Conservation (phyloP, 169 alveolate genomes). For the Plasmodium coatneyi region DNA sequence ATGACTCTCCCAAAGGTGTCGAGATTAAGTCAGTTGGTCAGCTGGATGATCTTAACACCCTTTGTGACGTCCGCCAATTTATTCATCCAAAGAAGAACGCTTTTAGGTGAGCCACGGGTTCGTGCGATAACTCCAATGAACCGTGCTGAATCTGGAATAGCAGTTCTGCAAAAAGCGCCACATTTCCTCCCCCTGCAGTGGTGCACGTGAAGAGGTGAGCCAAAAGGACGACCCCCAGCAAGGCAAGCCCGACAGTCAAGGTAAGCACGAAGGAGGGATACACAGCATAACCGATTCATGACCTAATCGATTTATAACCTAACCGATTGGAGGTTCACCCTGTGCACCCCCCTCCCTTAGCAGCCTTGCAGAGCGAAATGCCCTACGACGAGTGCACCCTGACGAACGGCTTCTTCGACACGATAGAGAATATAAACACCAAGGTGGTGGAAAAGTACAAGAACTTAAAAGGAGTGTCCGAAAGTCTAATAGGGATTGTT, state of each 20-base stretch:
- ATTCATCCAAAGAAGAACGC: background rate
- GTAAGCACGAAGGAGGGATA: background rate
- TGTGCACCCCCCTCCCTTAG: background rate
- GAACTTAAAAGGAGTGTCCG: slow-evolving; percentile 33
- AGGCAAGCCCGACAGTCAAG: background rate
- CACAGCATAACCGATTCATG: background rate
- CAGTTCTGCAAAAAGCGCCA: background rate
- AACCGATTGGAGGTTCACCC: no score
- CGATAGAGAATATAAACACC: slow-evolving; percentile 65
- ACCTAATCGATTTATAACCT: background rate
- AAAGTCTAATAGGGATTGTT: slow-evolving; percentile 14
- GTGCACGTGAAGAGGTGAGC: background rate
- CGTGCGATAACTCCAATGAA: background rate
- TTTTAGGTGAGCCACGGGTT: background rate
- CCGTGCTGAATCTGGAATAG: background rate
- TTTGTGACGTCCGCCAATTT: background rate
- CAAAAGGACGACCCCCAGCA: background rate
- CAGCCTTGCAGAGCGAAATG: slow-evolving; percentile 17
- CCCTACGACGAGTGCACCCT: slow-evolving; percentile 50
- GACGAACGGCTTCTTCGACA: slow-evolving; percentile 66
- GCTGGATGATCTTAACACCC: background rate
- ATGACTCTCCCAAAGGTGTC: background rate
- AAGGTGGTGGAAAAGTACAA: slow-evolving; percentile 59
- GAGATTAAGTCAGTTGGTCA: background rate
- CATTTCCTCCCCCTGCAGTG: background rate